Conservation (phyloP, 331 rosid species). For the Acacia pycnantha region DNA sequence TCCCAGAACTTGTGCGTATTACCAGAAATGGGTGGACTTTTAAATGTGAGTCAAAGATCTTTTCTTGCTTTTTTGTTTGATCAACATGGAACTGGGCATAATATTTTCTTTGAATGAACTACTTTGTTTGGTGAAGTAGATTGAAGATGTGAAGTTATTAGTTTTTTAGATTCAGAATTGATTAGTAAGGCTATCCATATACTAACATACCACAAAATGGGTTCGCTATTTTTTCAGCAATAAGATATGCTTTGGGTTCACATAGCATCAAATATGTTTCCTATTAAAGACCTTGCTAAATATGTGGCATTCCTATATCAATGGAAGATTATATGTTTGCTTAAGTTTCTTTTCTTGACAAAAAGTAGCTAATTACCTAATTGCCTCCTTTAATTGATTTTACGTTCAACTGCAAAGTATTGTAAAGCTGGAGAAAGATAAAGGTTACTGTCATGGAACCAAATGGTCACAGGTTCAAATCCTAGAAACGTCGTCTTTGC, state of each 20-base stretch:
- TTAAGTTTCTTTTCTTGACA: not conserved
- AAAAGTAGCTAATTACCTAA: not conserved
- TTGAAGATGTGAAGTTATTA: not conserved
- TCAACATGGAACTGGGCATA: not conserved
- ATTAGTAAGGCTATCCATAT: not conserved
- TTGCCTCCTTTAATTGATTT: not conserved
- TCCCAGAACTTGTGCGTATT: slow-evolving; percentile 63
- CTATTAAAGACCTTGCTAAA: not conserved
- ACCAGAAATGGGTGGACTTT: slow-evolving; percentile 66
- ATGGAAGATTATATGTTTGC: not conserved
- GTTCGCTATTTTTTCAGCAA: too few relatives aligned
- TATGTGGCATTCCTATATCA: not conserved
- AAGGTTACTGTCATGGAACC: accelerated
- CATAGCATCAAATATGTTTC: not conserved
- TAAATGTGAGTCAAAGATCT: slow-evolving; percentile 9
- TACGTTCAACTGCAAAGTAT: not conserved
- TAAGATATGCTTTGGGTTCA: too few relatives aligned
- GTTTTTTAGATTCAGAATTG: not conserved
- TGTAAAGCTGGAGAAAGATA: too few relatives aligned
- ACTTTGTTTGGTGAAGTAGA: not conserved
- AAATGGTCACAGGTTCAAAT: too few relatives aligned
- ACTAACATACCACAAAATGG: too few relatives aligned
- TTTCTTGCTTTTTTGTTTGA: not conserved
- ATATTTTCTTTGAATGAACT: not conserved
- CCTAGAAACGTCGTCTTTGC: too few relatives aligned